Evolutionary conservation across 1,284 basidiomycete species (phyloP).

Genomic region (Malassezia sympodialis): DNA sequence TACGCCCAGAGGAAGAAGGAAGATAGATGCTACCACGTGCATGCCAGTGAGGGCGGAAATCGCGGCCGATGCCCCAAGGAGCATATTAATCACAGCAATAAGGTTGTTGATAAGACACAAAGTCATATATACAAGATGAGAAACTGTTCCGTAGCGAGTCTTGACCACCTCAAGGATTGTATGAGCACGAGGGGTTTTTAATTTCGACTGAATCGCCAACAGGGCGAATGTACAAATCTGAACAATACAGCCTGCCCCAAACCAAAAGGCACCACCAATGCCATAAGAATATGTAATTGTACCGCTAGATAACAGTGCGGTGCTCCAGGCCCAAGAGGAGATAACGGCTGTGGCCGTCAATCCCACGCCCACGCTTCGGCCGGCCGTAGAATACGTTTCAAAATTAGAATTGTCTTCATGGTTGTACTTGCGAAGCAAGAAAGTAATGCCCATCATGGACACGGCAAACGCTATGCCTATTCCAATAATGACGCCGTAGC

Average conservation of each 20-base stretch:
- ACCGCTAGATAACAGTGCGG: conserved; percentile 30
- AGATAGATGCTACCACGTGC: conserved; percentile 32
- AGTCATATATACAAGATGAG: conserved; percentile 38
- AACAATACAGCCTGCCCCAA: conserved; percentile 33
- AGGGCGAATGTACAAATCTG: conserved; percentile 36
- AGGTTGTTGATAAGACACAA: conserved; percentile 38
- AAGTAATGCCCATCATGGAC: conserved; percentile 30
- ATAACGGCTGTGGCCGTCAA: conserved; percentile 33
- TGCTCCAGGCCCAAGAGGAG: conserved; percentile 24
- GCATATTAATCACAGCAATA: conserved; percentile 40
- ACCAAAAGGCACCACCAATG: conserved; percentile 34
- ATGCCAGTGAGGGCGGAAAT: conserved; percentile 37
- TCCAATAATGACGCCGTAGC: conserved; percentile 45
- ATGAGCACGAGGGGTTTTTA: conserved; percentile 26
- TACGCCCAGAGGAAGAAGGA: conserved; percentile 34
- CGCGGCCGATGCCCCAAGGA: conserved; percentile 33
- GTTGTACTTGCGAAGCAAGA: conserved; percentile 24
- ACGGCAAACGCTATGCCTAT: conserved; percentile 41
- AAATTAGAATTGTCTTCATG: conserved; percentile 30
- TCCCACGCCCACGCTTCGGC: conserved; percentile 32
- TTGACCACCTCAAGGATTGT: conserved; percentile 39
- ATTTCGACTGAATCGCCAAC: conserved; percentile 26
- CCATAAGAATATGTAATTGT: conserved; percentile 39
- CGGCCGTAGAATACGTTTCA: conserved; percentile 31
- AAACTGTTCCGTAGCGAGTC: conserved; percentile 29